phyloP scores from a whole-genome alignment of 805 yeast species.

The Wickerhamiella siamensis region DNA sequence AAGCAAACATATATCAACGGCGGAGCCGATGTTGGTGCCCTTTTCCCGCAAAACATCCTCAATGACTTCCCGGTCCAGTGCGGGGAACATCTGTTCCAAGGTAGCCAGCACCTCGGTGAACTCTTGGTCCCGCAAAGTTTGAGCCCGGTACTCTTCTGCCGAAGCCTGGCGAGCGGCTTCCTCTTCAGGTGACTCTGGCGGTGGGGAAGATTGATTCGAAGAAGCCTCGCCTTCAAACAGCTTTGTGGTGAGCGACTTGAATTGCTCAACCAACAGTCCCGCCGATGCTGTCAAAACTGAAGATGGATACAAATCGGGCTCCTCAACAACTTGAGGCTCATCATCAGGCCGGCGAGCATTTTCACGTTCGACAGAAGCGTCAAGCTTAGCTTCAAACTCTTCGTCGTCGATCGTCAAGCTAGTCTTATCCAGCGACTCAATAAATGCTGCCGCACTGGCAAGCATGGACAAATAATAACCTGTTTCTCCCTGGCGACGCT shows the following conservation, averaged over 20 bases:
- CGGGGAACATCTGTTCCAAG: slow-evolving; percentile 60
- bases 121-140: slow-evolving; percentile 30
- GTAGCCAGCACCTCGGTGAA: slow-evolving; percentile 33
- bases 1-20: slow-evolving; percentile 49
- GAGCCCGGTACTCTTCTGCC: slow-evolving; percentile 28
- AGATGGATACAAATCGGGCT: slow-evolving; percentile 15
- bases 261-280: slow-evolving; percentile 36
- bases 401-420: slow-evolving; percentile 47
- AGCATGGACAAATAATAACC: slow-evolving; percentile 84
- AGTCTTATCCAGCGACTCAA: slow-evolving; percentile 43
- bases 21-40: slow-evolving; percentile 51
- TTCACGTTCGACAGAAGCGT: slow-evolving; percentile 28
- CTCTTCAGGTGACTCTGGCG: slow-evolving; percentile 19
- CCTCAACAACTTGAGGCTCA: neutral
- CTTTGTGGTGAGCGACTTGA: slow-evolving; percentile 26
- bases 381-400: slow-evolving; percentile 38
- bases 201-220: slow-evolving; percentile 3
- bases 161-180: slow-evolving; percentile 26
- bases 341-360: slow-evolving; percentile 16
- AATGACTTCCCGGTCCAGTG: slow-evolving; percentile 50
- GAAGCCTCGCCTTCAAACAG: slow-evolving; percentile 26
- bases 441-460: slow-evolving; percentile 74
- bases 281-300: slow-evolving; percentile 30
- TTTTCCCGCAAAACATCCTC: slow-evolving; percentile 57
- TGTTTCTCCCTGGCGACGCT: slow-evolving; percentile 71